Conservation (phyloP, 352 stramenopile species). For the Globisporangium barbulae region DNA sequence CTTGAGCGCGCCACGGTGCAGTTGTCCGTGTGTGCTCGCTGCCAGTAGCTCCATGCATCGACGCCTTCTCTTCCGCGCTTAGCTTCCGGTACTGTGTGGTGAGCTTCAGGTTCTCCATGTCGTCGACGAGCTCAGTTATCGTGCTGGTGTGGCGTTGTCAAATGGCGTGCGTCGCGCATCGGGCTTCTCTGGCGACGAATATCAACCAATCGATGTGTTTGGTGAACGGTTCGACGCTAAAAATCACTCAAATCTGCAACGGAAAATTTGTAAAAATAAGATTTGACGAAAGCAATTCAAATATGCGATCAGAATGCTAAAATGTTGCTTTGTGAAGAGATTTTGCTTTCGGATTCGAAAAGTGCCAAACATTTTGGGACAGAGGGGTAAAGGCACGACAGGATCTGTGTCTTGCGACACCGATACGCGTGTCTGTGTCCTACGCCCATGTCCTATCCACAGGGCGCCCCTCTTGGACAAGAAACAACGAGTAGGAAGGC, state of each 20-base stretch:
- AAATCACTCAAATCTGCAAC: conserved; percentile 11
- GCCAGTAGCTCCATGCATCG: conserved; percentile 11
- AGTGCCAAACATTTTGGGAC: conserved; percentile 13
- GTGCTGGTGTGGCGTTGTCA: conserved; percentile 6
- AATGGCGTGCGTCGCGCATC: conserved; percentile 10
- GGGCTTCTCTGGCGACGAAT: conserved; percentile 10
- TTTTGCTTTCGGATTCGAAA: conserved; percentile 9
- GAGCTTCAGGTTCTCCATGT: conserved; percentile 9
- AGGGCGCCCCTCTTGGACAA: too few species aligned
- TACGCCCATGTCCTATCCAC: too few species aligned
- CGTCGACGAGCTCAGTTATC: conserved; percentile 11
- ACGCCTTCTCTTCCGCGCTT: conserved; percentile 7
- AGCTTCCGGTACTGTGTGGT: conserved; percentile 11
- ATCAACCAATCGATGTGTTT: conserved; percentile 13
- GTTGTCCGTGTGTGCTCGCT: conserved; percentile 9
- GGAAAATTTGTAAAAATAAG: conserved; percentile 14
- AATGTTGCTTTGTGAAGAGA: conserved; percentile 12
- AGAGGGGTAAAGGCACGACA: too few species aligned
- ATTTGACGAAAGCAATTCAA: conserved; percentile 14
- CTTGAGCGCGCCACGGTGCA: conserved; percentile 11
- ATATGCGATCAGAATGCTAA: conserved; percentile 11
- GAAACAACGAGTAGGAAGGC: too few species aligned
- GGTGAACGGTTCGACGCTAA: conserved; percentile 7
- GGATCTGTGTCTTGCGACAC: too few species aligned
- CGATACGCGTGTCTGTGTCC: too few species aligned